Conservation (phyloP, 768 basidiomycete genomes). For the Boletus vermiculosoides region DNA sequence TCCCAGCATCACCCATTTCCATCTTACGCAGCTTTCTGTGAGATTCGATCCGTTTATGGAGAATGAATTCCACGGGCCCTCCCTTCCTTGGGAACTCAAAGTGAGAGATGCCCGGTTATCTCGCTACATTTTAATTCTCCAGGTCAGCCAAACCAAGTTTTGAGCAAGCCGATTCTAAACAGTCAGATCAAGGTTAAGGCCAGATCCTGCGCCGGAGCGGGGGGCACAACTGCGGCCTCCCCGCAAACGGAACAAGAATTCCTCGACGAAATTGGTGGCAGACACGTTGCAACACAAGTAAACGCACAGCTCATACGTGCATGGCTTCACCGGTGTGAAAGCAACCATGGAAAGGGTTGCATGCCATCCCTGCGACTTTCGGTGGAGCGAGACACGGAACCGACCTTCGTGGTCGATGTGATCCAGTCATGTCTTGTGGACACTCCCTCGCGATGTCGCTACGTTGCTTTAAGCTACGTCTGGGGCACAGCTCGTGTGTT, state of each 20-base stretch:
- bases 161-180: neutral
- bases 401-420: conserved; percentile 14
- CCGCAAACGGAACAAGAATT: neutral
- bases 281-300: conserved; percentile 1
- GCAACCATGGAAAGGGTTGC: conserved; percentile 8
- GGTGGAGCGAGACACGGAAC: neutral
- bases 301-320: conserved; percentile 2
- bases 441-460: conserved; percentile 18
- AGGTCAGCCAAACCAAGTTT: neutral
- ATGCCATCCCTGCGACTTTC: neutral
- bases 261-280: conserved; percentile 6
- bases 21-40: conserved; percentile 11
- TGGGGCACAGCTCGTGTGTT: conserved; percentile 13
- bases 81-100: conserved; percentile 12
- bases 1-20: conserved; percentile 11
- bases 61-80: neutral
- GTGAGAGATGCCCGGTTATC: neutral
- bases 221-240: neutral
- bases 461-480: conserved; percentile 22
- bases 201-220: neutral
- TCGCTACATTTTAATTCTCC: conserved; percentile 4
- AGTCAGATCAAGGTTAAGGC: conserved; percentile 3
- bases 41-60: neutral
- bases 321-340: conserved; percentile 17
- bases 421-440: conserved; percentile 15